Base-by-base conservation (phyloP, 2,329 filamentous ascomycete genomes). In the Xylariomycetidae sp. region DNA sequence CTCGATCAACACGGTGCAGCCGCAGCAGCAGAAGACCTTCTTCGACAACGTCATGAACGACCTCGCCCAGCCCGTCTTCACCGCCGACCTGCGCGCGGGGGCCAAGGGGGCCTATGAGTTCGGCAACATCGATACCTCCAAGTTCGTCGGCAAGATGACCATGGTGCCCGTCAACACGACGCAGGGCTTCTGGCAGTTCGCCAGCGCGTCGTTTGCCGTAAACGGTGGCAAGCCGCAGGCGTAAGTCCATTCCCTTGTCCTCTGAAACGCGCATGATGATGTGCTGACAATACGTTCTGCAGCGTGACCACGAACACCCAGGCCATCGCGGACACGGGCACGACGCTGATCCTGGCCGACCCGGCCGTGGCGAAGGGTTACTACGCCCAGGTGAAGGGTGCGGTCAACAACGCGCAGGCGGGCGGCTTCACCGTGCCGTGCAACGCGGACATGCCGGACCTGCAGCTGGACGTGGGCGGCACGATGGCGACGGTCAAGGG, bases 281-380 rank as follows among this genome's bases (percentile, higher is more conserved):
- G 20, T 23, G 12, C 20, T 23, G 20, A 23, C 20, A 8, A 7
- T 23, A 7, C 7, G 12, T 23, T 7, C 8, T 23, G 8, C 16
- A 32, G 30, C n/a, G 49, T 49, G 3, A 53, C 56, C 7, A 31
- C 54, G 1, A 53, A 58, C 17, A 64, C 64, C 39, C 63, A 73
- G 55, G 63, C 66, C 23, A 69, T 75, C 35, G 61, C 67, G 19
- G 74, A 78, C 58, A 72, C 71, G 8, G 79, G 79, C 40, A 82
- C 79, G 18, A 79, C 76, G 0, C 68, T 82, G 33, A 62, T 83
- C 38, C 64, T 83, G 22, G 70, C 77, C 38, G 72, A 77, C 49
- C 57, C 67, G 19, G 51, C 58, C 17, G 64, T 79, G 26, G 65
- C 68, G 29, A 49, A 65, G 4, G 61, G 52, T 4, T 75, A 75